Conservation (phyloP, 129 eudicot genomes). For the Chrysanthemum lavandulifolium region DNA sequence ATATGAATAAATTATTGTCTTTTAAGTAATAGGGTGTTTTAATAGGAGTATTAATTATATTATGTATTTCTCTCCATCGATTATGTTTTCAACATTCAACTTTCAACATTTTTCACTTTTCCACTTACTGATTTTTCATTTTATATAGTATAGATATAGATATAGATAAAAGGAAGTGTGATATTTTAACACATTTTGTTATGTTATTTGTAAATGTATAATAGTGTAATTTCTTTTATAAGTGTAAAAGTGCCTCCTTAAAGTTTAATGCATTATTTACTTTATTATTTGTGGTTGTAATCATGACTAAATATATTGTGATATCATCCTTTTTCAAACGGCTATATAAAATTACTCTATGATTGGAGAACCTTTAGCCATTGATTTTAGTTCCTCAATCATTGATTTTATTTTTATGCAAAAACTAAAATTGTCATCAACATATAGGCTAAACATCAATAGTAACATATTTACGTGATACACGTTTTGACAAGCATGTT, state of each 20-base stretch:
- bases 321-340: constrained; percentile 30
- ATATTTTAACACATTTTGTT: not conserved
- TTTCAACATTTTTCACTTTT: too few relatives aligned
- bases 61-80: too few relatives aligned
- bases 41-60: too few relatives aligned
- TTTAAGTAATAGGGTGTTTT: too few relatives aligned
- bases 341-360: constrained; percentile 36
- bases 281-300: constrained; percentile 25
- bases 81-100: too few relatives aligned
- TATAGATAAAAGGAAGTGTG: too few relatives aligned
- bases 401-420: constrained; percentile 24
- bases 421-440: not conserved
- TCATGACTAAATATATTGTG: constrained; percentile 33
- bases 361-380: constrained; percentile 41
- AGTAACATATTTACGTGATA: too few relatives aligned
- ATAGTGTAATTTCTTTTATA: not conserved
- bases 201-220: not conserved
- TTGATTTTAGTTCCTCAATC: constrained; percentile 41
- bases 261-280: constrained; percentile 12
- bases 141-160: too few relatives aligned
- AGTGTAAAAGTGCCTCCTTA: constrained; percentile 9
- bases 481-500: too few relatives aligned
- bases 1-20: too few relatives aligned
- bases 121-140: too few relatives aligned
- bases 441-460: not conserved